Conservation (phyloP, 1,284 basidiomycete genomes). For the Neotropicomus parvogracilis region DNA sequence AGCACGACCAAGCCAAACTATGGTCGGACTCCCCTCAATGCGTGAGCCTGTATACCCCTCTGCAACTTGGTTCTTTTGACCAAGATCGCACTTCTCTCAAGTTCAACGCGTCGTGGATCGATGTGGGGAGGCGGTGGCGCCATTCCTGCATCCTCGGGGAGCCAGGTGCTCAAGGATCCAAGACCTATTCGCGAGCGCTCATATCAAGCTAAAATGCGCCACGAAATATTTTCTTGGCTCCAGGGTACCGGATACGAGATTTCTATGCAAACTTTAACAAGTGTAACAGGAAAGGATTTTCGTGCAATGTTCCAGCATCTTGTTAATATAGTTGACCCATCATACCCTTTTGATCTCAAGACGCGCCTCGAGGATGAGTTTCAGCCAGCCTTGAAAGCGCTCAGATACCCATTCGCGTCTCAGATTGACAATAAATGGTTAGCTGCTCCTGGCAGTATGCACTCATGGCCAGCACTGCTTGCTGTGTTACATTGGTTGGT, state of each 20-base stretch:
- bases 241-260: constrained; percentile 62
- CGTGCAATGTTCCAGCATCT: constrained; percentile 77
- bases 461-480: constrained; percentile 78
- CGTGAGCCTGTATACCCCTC: constrained; percentile 42
- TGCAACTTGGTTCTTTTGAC: constrained; percentile 5
- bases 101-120: constrained; percentile 65
- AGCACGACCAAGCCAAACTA: constrained; percentile 64
- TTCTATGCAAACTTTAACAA: constrained; percentile 59
- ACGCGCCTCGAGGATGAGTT: constrained; percentile 80
- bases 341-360: constrained; percentile 53
- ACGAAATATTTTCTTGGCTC: constrained; percentile 71
- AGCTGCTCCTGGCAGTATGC: constrained; percentile 79
- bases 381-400: constrained; percentile 64
- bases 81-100: constrained; percentile 26
- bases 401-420: constrained; percentile 74
- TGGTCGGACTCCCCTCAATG: constrained; percentile 71
- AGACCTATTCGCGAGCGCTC: constrained; percentile 70
- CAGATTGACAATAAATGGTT: constrained; percentile 78
- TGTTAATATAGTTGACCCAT: constrained; percentile 68
- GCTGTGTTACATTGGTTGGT: constrained; percentile 87
- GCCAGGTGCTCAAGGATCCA: constrained; percentile 59
- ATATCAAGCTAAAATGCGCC: constrained; percentile 71
- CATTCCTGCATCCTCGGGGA: constrained; percentile 45
- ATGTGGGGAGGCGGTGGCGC: constrained; percentile 52
- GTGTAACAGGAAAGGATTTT: constrained; percentile 80